Evolutionary conservation across 1,139 yeast genomes (phyloP).

Genomic region (Zhuliangozyma blackwelliae): DNA sequence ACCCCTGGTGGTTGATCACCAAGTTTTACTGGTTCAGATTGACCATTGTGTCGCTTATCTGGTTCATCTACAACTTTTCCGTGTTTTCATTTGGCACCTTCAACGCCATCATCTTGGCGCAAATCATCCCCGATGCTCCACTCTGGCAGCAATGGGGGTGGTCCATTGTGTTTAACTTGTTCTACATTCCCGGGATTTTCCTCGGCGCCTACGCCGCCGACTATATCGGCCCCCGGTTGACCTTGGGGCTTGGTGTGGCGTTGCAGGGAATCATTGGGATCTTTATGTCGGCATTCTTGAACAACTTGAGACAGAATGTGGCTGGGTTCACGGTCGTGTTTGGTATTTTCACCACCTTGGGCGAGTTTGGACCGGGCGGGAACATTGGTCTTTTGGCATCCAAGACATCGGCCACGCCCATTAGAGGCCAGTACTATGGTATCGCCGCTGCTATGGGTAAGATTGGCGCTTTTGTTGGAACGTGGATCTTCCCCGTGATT

Average conservation of each 20-base stretch:
- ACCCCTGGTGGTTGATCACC: slow-evolving; percentile 66
- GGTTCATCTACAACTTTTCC: slow-evolving; percentile 91
- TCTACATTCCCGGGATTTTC: slow-evolving; percentile 86
- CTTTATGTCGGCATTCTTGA: slow-evolving; percentile 73
- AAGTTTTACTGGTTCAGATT: slow-evolving; percentile 87
- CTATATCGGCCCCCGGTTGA: slow-evolving; percentile 81
- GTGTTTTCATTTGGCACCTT: slow-evolving; percentile 84
- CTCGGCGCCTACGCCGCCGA: slow-evolving; percentile 82
- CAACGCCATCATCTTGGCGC: slow-evolving; percentile 61
- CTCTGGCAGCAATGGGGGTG: slow-evolving; percentile 82
- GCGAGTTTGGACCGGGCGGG: slow-evolving; percentile 97
- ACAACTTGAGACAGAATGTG: slow-evolving; percentile 51
- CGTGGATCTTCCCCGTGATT: slow-evolving; percentile 79
- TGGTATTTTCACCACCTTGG: slow-evolving; percentile 81
- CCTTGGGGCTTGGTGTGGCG: slow-evolving; percentile 64
- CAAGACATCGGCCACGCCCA: slow-evolving; percentile 79
- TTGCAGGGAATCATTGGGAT: slow-evolving; percentile 80
- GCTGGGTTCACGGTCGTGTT: slow-evolving; percentile 81
- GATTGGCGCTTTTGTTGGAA: slow-evolving; percentile 89
- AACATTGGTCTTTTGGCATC: slow-evolving; percentile 85
- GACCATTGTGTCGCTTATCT: slow-evolving; percentile 63
- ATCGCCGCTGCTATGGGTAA: slow-evolving; percentile 90
- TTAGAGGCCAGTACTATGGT: slow-evolving; percentile 89
- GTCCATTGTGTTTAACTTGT: slow-evolving; percentile 83
- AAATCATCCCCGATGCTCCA: slow-evolving; percentile 43